Base-by-base conservation (phyloP, 2,329 filamentous ascomycete genomes). In the Bipolaris victoriae region DNA sequence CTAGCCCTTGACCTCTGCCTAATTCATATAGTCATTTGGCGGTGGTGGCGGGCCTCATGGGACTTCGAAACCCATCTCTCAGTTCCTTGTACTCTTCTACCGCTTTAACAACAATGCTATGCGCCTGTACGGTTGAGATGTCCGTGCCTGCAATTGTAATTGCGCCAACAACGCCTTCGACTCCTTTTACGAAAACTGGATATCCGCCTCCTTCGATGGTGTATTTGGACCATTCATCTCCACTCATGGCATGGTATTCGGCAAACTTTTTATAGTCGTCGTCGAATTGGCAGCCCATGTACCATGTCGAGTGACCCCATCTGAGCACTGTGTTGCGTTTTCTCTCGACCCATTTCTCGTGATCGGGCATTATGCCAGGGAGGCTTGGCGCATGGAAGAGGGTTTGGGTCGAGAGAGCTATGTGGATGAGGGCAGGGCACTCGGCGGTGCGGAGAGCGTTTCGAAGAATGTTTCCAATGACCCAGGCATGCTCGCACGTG, bases 171-270 rank as follows among this genome's bases (percentile, higher is more conserved):
- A 92, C 78, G 0, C 90, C 90, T 77, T 93, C 90, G 1, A 93
- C 89, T 0, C 89, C 89, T 51, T 79, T 79, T 6, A 94, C 90
- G 7, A 86, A 82, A 31, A 94, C 83, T 0, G 91, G 91, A 61
- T 91, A 86, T 0, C 83, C 91, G 20, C 91, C 91, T 0, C 91
- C 91, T 74, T 93, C 90, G 60, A 92, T 90, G 1, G 90, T 90
- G 79, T 90, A 94, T 31, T 84, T 80, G 52, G 82, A 81, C 48
- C 82, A 67, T 46, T 83, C 71, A 5, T 84, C 82, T n/a, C 62
- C 65, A 11, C 67, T 67, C 68, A 93, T 78, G 33, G 83, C 86
- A 69, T 85, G 90, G 72, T 89, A 89, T 31, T 81, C 80, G 39
- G 82, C 82, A 74, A 94, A 92, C 2, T 78, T 79, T 22, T 71